Base-by-base conservation (phyloP, 2,329 filamentous ascomycete species). In the Pseudogymnoascus sp. region DNA sequence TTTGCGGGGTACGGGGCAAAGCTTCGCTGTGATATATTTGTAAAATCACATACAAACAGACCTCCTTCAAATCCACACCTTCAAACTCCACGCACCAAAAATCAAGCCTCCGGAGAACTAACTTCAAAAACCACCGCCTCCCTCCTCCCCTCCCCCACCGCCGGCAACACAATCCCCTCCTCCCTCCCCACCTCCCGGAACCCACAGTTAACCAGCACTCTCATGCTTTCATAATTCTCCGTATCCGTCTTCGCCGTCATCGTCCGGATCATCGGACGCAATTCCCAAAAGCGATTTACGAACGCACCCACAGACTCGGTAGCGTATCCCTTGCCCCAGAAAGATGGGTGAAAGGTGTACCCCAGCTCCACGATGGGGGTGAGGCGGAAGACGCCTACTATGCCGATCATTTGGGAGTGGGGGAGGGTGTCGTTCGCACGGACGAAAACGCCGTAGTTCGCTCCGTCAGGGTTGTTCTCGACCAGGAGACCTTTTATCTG, bases 191-290 rank as follows among this genome's bases (percentile, higher is more conserved):
- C 61, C 51, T 67, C 61, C 23, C 37, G 63, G 51, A 73, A 73
- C 6, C 71, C 70, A 66, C 70, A 70, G 54, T 72, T 73, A 61
- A 65, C 61, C 62, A 73, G 25, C 3, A 73, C 71, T 36, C 67
- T 68, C 16, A 66, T 68, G 45, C 71, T 73, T 23, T 65, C 67
- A 5, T 28, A 14, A 62, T 72, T 72, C 11, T 64, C 67, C 4
- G 43, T 66, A 60, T 73, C 71, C 34, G 70, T 71, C 64, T 68
- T 67, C 31, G 71, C 71, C 3, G 36, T 62, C 3, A 67, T 41
- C 13, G 11, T 39, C 16, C 64, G 28, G 2, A 54, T 51, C 7
- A 25, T 37, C n/a, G 64, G 62, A 21, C 63, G 54, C 57, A 66
- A 21, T 4, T 63, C 48, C 64, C 64, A 63, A 36, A 37, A 65